phyloP scores from a whole-genome alignment of 2,329 filamentous ascomycete genomes.

The Pseudogymnoascus pannorum region DNA sequence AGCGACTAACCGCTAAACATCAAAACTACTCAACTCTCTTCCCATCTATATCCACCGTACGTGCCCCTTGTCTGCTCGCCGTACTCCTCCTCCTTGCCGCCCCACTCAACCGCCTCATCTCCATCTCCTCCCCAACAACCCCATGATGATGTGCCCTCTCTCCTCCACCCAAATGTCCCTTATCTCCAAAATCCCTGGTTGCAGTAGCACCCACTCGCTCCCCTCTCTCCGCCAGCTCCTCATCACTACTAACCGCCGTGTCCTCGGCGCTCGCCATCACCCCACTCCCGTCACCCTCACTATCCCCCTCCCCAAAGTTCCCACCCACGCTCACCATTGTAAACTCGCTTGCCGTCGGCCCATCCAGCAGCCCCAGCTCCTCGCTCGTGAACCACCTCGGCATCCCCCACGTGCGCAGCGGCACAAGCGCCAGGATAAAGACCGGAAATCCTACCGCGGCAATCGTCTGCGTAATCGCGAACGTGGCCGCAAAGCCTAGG shows the following conservation, averaged over 20 bases:
- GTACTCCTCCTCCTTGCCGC: conserved; percentile 17
- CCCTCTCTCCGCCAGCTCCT: conserved; percentile 23
- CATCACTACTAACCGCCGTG: conserved; percentile 18
- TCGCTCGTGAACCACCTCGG: conserved; percentile 52
- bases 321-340: conserved; percentile 72
- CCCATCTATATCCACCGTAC: neutral
- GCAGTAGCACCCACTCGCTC: conserved; percentile 12
- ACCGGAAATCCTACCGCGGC: conserved; percentile 76
- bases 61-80: conserved; percentile 10
- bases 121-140: conserved; percentile 29
- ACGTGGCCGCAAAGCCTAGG: conserved; percentile 66
- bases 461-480: conserved; percentile 76
- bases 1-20: neutral
- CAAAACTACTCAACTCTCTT: neutral
- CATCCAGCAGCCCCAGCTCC: conserved; percentile 59
- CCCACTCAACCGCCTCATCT: conserved; percentile 11
- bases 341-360: conserved; percentile 66
- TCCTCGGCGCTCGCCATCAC: conserved; percentile 14
- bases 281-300: conserved; percentile 16
- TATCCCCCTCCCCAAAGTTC: conserved; percentile 32
- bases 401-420: conserved; percentile 55
- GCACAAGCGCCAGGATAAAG: conserved; percentile 63
- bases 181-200: conserved; percentile 10
- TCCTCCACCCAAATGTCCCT: neutral
- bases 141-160: conserved; percentile 28